Evolutionary conservation across 1,284 basidiomycete genomes (phyloP).

Genomic region (Cryptococcus floricola): DNA sequence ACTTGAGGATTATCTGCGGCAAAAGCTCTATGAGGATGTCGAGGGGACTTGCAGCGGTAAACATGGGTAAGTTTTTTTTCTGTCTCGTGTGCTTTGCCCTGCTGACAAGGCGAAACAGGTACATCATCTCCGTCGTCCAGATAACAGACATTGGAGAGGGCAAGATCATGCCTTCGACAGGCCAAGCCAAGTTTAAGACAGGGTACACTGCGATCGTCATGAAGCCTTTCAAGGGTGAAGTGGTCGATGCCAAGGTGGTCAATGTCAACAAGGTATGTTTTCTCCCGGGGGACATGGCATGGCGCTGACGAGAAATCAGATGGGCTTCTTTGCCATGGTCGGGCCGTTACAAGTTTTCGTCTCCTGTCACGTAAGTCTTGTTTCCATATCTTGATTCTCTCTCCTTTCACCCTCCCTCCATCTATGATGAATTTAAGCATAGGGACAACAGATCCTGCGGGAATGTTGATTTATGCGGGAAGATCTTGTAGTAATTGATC

Average conservation of each 20-base stretch:
- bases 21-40: slow-evolving; percentile 91
- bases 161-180: slow-evolving; percentile 84
- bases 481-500: slow-evolving; percentile 51
- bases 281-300: not conserved
- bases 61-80: slow-evolving; percentile 58
- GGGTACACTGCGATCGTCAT: slow-evolving; percentile 90
- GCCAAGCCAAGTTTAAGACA: slow-evolving; percentile 89
- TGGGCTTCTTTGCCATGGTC: slow-evolving; percentile 97
- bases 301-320: slow-evolving; percentile 54
- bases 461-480: slow-evolving; percentile 49
- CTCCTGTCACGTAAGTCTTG: slow-evolving; percentile 66
- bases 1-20: slow-evolving; percentile 87
- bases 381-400: no score
- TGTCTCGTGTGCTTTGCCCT: not conserved
- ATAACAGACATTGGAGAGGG: slow-evolving; percentile 86
- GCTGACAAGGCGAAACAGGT: slow-evolving; percentile 47
- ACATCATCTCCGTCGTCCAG: slow-evolving; percentile 93
- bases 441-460: slow-evolving; percentile 36
- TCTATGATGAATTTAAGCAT: slow-evolving; percentile 35
- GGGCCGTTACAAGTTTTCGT: slow-evolving; percentile 90
- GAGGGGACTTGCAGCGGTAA: slow-evolving; percentile 96
- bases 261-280: slow-evolving; percentile 85
- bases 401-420: not conserved
- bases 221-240: slow-evolving; percentile 98
- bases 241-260: slow-evolving; percentile 92